Base-by-base conservation (phyloP, 2,329 filamentous ascomycete genomes). In the Ophiostoma sp. region DNA sequence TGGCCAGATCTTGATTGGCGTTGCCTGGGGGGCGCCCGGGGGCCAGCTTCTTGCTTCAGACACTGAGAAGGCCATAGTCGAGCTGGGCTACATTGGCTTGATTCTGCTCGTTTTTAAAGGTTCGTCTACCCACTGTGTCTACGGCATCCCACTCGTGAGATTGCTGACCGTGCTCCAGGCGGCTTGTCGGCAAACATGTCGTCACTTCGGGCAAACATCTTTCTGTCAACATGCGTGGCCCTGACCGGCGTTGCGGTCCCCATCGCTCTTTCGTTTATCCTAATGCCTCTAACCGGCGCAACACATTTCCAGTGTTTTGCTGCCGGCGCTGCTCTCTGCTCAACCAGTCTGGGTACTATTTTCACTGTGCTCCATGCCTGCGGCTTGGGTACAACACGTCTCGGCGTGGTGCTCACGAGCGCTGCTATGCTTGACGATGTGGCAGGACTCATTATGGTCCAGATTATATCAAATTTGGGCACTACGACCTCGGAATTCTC, bases 361-460 rank as follows among this genome's bases (percentile, higher is more conserved):
- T 88, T 91, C 8, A 87, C 86, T 2, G 78, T 84, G 4, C 76
- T 84, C 0, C 74, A 77, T 12, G 75, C 79, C 0, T 81, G 80
- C 36, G 81, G 81, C 0, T 76, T 83, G 3, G 75, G 75, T 1
- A 72, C 75, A 1, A 81, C 81, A 1, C 77, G 82, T 7, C 74
- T 84, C 5, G 83, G 91, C 79, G 68, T 86, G 78, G 8, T 95
- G 0, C 81, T 93, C 0, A 85, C 85, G 2, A 88, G 85, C 69
- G 90, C 90, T 0, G 91, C 91, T 0, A 91, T 95, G 85, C 85
- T 95, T 78, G 91, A 95, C 74, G 91, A 95, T 77, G 87, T 94
- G 0, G 84, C 91, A 1, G 90, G 90, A 0, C 78, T 94, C 9
- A 85, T 93, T 7, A 89, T 94, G 85, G 88, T 92, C 0, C 86